Conservation (phyloP, 2,329 filamentous ascomycete genomes). For the Beauveria varroae region DNA sequence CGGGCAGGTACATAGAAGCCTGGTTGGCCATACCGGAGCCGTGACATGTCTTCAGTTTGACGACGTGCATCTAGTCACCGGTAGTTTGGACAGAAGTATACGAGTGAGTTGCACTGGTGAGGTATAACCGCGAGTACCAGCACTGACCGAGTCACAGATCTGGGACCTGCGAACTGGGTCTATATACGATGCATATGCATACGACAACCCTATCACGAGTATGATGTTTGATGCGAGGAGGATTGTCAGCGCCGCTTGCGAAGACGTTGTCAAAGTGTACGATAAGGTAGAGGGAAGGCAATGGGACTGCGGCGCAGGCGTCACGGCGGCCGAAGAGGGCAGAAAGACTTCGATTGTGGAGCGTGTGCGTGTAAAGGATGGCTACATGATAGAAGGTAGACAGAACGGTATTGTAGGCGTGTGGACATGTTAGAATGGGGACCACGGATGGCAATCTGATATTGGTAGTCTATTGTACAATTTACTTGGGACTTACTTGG, state of each 20-base stretch:
- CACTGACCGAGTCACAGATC: constrained; percentile 52
- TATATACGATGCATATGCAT: constrained; percentile 92
- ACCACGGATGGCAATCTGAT: background rate
- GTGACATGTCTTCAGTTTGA: constrained; percentile 96
- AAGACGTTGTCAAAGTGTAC: constrained; percentile 94
- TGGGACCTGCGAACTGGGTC: constrained; percentile 97
- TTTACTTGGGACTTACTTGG: background rate
- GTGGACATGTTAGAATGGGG: constrained; percentile 60
- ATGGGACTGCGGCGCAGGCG: constrained; percentile 91
- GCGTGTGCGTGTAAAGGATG: constrained; percentile 82
- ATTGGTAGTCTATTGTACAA: constrained; percentile 7
- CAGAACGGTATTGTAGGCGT: constrained; percentile 82
- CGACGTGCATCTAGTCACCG: constrained; percentile 88
- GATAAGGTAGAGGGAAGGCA: constrained; percentile 94
- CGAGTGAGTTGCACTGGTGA: constrained; percentile 55
- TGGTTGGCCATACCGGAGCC: constrained; percentile 91
- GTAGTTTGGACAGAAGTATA: constrained; percentile 86
- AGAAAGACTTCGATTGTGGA: constrained; percentile 66
- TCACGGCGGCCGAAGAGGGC: constrained; percentile 58
- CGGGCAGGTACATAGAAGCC: constrained; percentile 91
- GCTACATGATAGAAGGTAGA: constrained; percentile 86
- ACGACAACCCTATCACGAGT: constrained; percentile 82
- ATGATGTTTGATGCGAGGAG: constrained; percentile 95
- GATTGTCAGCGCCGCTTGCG: constrained; percentile 84
- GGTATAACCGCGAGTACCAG: background rate